Conservation (phyloP, 108 stramenopile genomes). For the Pseudonitzschia multiseries region DNA sequence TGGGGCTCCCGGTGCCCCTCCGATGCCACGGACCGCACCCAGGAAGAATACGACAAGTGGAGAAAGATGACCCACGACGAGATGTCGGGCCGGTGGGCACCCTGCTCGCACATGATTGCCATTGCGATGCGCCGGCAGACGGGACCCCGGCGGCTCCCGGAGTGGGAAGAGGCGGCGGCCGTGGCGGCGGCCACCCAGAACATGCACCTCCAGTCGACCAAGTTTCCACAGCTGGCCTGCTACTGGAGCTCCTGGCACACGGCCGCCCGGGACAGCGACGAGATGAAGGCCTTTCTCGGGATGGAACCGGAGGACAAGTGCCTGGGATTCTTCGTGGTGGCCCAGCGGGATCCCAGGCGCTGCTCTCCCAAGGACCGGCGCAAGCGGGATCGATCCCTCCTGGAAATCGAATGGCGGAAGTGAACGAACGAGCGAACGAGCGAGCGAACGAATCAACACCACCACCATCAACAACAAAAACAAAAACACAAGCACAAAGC, state of each 20-base stretch:
- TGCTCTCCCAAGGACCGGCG: background rate
- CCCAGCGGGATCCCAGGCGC: background rate
- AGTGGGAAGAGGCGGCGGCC: conserved; percentile 12
- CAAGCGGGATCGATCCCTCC: background rate
- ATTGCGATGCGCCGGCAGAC: conserved; percentile 15
- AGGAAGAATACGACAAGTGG: conserved; percentile 5
- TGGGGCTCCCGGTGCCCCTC: background rate
- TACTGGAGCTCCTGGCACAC: conserved; percentile 6
- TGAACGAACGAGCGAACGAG: background rate
- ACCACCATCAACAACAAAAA: no score
- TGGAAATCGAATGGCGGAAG: background rate
- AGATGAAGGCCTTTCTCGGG: background rate
- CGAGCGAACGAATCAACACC: no score
- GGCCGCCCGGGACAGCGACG: background rate
- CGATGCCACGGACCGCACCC: background rate
- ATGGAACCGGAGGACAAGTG: background rate
- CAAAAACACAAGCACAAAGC: no score
- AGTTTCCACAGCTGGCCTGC: conserved; percentile 9
- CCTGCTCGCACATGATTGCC: conserved; percentile 11
- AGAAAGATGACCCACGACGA: conserved; percentile 12
- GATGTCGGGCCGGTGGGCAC: conserved; percentile 9
- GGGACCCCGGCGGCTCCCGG: conserved; percentile 4
- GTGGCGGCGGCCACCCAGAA: conserved; percentile 4
- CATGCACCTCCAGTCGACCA: conserved; percentile 11
- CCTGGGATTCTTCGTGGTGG: background rate